Percentiles rank a stretch among this genome's conserved stretches.
phyloP scores from a whole-genome alignment of 176 grass and related monocot genomes.

The Chloris gayana region DNA sequence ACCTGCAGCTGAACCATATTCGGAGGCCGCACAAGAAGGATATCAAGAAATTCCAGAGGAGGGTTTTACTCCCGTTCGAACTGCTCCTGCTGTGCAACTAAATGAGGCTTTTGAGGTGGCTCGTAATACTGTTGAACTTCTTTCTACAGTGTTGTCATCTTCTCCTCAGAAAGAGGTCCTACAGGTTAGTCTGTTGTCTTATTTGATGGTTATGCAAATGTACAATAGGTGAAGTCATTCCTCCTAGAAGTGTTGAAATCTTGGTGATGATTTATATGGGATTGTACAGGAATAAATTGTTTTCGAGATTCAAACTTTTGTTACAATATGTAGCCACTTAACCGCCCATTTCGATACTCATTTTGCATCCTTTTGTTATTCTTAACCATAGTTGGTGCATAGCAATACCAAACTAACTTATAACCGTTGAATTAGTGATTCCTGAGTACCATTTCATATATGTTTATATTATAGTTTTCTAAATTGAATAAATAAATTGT shows the following conservation, averaged over 20 bases:
- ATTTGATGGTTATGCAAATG: neutral
- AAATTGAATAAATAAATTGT: neutral
- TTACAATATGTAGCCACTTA: neutral
- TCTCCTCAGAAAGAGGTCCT: constrained; percentile 76
- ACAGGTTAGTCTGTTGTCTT: constrained; percentile 57
- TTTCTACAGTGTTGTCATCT: constrained; percentile 87
- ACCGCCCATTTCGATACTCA: neutral
- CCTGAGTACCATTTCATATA: neutral
- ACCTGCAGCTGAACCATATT: constrained; percentile 58
- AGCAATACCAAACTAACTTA: constrained; percentile 2
- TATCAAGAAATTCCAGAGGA: constrained; percentile 69
- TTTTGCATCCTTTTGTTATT: neutral
- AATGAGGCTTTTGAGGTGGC: constrained; percentile 79
- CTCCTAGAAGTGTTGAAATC: neutral
- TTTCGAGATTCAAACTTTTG: neutral
- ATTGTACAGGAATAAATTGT: neutral
- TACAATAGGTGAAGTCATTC: neutral
- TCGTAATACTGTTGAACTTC: constrained; percentile 86
- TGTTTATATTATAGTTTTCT: neutral
- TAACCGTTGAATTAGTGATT: neutral
- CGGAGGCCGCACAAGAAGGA: constrained; percentile 45
- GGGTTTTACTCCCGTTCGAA: constrained; percentile 36
- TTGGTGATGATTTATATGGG: neutral
- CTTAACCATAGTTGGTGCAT: neutral
- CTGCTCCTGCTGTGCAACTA: constrained; percentile 64